Percentiles rank a stretch among this genome's conserved stretches.
Conservation (phyloP, 495 filamentous ascomycete genomes). For the Cercophora scortea region DNA sequence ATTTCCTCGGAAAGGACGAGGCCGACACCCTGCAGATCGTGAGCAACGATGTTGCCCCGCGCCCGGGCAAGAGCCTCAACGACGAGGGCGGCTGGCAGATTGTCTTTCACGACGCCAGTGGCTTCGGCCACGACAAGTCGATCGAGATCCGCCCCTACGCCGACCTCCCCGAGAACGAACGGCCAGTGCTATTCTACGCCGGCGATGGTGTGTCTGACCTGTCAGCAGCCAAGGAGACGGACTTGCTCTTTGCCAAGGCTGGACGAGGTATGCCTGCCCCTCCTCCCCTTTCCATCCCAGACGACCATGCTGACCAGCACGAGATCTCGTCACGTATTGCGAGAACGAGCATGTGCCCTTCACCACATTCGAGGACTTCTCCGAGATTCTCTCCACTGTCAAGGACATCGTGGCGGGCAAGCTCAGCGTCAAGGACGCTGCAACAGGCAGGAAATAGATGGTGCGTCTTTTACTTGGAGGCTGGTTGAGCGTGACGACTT, state of each 20-base stretch:
- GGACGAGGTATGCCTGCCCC: slow-evolving; percentile 58
- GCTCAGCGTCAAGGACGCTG: slow-evolving; percentile 36
- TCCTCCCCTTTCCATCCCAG: background rate
- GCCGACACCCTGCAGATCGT: slow-evolving; percentile 73
- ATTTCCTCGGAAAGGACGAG: slow-evolving; percentile 65
- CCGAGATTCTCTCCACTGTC: slow-evolving; percentile 61
- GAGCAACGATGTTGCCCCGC: slow-evolving; percentile 65
- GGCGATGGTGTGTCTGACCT: slow-evolving; percentile 88
- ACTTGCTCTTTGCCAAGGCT: slow-evolving; percentile 84
- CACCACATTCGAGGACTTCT: slow-evolving; percentile 73
- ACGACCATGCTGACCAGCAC: background rate
- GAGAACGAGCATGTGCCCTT: slow-evolving; percentile 71
- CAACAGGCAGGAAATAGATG: slow-evolving; percentile 20
- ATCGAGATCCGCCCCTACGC: slow-evolving; percentile 79
- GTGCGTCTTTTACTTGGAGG: too few species aligned
- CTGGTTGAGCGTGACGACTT: too few species aligned
- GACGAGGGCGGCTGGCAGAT: slow-evolving; percentile 79
- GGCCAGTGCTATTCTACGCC: slow-evolving; percentile 79
- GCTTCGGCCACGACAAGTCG: slow-evolving; percentile 91
- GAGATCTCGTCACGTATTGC: slow-evolving; percentile 78
- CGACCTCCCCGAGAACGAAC: slow-evolving; percentile 51
- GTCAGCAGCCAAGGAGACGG: slow-evolving; percentile 79
- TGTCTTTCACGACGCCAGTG: slow-evolving; percentile 69
- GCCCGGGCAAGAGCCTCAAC: slow-evolving; percentile 60
- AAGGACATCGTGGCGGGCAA: slow-evolving; percentile 64